A percentile compares a stretch with the other conserved stretches of the same genome.
Conservation (phyloP, 192 early-diverging fungal species). For the Umbelopsis isabellina region DNA sequence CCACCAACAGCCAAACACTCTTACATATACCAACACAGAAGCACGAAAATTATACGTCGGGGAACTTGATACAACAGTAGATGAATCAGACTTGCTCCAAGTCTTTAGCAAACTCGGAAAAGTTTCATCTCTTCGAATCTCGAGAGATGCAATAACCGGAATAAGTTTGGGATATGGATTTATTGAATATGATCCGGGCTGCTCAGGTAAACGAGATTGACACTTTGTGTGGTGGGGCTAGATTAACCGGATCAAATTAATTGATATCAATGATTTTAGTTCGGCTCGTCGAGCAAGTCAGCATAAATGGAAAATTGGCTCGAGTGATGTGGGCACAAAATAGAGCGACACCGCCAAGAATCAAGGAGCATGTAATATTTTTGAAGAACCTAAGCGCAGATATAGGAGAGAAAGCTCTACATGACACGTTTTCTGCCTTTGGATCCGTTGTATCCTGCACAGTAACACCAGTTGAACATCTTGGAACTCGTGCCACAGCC, state of each 20-base stretch:
- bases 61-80: background rate
- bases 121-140: slow-evolving; percentile 16
- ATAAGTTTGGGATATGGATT: slow-evolving; percentile 4
- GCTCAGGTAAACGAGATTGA: background rate
- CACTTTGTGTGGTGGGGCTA: background rate
- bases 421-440: slow-evolving; percentile 11
- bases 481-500: background rate
- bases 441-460: slow-evolving; percentile 10
- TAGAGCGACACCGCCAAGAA: no score
- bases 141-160: slow-evolving; percentile 14
- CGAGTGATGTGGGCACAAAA: slow-evolving; percentile 8
- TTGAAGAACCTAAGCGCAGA: background rate
- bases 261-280: background rate
- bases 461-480: background rate
- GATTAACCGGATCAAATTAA: background rate
- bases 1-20: background rate
- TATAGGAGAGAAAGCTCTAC: slow-evolving; percentile 3
- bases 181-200: slow-evolving; percentile 8
- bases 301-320: background rate
- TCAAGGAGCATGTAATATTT: background rate
- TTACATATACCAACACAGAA: background rate
- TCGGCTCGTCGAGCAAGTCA: background rate
- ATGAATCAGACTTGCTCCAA: slow-evolving; percentile 2
- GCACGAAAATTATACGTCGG: background rate
- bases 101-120: slow-evolving; percentile 7